phyloP scores from a whole-genome alignment of 78 protist genomes.

The Ministeria vibrans region DNA sequence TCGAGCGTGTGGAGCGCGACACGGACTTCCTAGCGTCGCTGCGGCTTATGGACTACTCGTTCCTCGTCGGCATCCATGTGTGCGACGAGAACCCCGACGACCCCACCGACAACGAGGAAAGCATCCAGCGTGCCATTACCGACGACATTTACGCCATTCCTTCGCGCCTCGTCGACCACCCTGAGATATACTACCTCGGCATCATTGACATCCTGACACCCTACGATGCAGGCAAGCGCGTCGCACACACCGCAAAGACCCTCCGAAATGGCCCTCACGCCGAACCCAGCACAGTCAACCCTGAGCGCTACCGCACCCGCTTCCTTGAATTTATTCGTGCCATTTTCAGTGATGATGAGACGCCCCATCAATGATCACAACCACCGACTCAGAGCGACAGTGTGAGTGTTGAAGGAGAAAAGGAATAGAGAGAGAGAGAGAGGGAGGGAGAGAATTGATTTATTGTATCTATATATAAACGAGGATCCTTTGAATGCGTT shows the following conservation, averaged over 20 bases:
- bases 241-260: conserved; percentile 16
- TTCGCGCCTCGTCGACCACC: too few species aligned
- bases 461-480: too few species aligned
- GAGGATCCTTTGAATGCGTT: too few species aligned
- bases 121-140: too few species aligned
- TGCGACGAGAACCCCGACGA: not conserved
- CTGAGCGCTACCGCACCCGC: not conserved
- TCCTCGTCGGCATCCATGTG: conserved; percentile 22
- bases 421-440: too few species aligned
- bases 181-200: conserved; percentile 44
- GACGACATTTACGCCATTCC: too few species aligned
- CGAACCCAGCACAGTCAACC: not conserved
- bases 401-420: too few species aligned
- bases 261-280: not conserved
- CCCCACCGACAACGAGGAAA: not conserved
- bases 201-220: conserved; percentile 36
- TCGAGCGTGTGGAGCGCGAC: conserved; percentile 27
- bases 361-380: too few species aligned
- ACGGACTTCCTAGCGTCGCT: not conserved
- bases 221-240: conserved; percentile 16
- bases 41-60: conserved; percentile 50
- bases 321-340: not conserved
- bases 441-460: too few species aligned
- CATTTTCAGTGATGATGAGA: too few species aligned
- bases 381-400: too few species aligned